Percentiles rank a stretch among this genome's conserved stretches.
Conservation (phyloP, 2,329 filamentous ascomycete genomes). For the Uncinocarpus reesii region DNA sequence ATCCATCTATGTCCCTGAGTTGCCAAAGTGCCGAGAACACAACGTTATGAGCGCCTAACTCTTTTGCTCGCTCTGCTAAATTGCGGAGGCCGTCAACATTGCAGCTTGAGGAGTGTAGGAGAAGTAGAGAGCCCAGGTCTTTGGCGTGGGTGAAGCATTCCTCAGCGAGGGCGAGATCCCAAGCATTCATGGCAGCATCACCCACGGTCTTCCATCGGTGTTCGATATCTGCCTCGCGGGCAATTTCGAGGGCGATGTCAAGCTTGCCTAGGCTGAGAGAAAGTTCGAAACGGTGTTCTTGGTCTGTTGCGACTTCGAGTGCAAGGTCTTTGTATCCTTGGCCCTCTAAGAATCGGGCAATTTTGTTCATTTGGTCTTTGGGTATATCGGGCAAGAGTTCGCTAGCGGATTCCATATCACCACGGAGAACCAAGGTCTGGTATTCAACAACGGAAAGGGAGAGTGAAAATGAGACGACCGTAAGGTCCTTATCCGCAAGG, state of each 20-base stretch:
- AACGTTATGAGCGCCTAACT: conserved; percentile 75
- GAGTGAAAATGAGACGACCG: conserved; percentile 77
- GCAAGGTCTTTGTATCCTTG: conserved; percentile 96
- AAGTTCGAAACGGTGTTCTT: conserved; percentile 93
- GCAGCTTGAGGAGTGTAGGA: conserved; percentile 78
- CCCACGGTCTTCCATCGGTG: conserved; percentile 98
- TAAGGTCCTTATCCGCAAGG: conserved; percentile 89
- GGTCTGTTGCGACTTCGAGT: conserved; percentile 83
- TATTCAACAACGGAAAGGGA: conserved; percentile 93
- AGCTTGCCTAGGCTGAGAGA: conserved; percentile 74
- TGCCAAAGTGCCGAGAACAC: conserved; percentile 88
- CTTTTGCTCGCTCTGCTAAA: conserved; percentile 64
- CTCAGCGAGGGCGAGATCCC: conserved; percentile 79
- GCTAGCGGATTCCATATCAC: conserved; percentile 81
- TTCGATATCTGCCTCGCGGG: conserved; percentile 71
- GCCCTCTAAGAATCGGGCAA: conserved; percentile 91
- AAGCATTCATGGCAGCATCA: conserved; percentile 73
- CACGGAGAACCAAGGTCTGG: conserved; percentile 87
- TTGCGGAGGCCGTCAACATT: conserved; percentile 63
- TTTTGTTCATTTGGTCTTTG: conserved; percentile 92
- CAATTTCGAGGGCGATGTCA: conserved; percentile 74
- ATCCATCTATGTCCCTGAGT: conserved; percentile 68
- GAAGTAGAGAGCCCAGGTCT: conserved; percentile 77
- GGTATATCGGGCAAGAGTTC: conserved; percentile 78
- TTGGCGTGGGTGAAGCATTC: conserved; percentile 89